Conservation (phyloP, 1,284 basidiomycete species). For the Sporisorium exsertum region DNA sequence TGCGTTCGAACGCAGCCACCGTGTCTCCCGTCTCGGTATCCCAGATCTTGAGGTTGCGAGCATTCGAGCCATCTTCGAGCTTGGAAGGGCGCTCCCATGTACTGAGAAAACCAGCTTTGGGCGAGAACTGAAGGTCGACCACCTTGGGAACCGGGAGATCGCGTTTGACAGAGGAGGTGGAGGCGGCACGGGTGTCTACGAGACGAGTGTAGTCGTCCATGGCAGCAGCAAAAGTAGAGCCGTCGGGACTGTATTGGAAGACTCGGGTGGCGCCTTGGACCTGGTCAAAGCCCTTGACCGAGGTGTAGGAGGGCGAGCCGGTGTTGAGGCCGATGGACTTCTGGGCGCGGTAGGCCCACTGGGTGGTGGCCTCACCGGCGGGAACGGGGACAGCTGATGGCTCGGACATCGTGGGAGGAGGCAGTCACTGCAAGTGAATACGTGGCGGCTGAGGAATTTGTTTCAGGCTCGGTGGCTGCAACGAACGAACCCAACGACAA, state of each 20-base stretch:
- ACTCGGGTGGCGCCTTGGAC: slow-evolving; percentile 79
- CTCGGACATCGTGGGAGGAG: slow-evolving; percentile 23
- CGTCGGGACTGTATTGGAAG: slow-evolving; percentile 87
- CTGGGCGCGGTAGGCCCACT: slow-evolving; percentile 80
- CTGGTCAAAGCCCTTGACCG: slow-evolving; percentile 76
- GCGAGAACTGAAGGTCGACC: slow-evolving; percentile 89
- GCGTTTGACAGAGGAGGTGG: slow-evolving; percentile 49
- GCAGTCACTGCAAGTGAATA: slow-evolving; percentile 29
- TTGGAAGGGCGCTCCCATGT: slow-evolving; percentile 89
- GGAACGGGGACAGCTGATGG: slow-evolving; percentile 39
- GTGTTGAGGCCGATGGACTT: slow-evolving; percentile 88
- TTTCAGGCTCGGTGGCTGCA: neutral
- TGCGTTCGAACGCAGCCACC: slow-evolving; percentile 83
- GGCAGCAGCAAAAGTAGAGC: slow-evolving; percentile 86
- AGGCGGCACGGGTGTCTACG: slow-evolving; percentile 73
- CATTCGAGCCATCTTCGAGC: slow-evolving; percentile 79
- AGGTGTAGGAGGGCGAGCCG: slow-evolving; percentile 81
- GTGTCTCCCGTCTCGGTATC: slow-evolving; percentile 83
- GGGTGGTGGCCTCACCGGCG: slow-evolving; percentile 46
- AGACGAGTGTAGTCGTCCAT: slow-evolving; percentile 82
- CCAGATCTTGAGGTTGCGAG: slow-evolving; percentile 89
- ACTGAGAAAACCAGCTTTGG: slow-evolving; percentile 88
- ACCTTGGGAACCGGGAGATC: slow-evolving; percentile 75
- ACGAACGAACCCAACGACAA: neutral
- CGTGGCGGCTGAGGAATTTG: slow-evolving; percentile 1